Evolutionary conservation across 176 grass and related monocot genomes (phyloP), one percentile per base, ranked within the genome.

Genomic region (Ensete glaucum): DNA sequence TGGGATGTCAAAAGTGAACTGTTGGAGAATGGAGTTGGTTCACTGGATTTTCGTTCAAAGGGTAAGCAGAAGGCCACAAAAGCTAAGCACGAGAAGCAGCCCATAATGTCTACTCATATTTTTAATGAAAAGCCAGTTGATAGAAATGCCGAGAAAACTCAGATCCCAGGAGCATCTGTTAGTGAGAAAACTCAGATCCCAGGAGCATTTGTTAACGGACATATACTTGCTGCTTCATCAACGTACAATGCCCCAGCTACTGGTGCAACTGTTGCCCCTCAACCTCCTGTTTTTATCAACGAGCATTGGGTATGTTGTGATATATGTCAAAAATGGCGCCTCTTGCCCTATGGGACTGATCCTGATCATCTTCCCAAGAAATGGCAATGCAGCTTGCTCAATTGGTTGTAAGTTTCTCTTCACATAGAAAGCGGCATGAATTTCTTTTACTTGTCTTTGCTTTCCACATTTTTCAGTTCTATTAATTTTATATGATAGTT

Each of bases 251-350:
- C 69, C 73, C 74, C 85, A 71, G 73, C 82, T 78, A 62, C 78
- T 73, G 84, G 81, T 52, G 67, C 81, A 85, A 77, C 79, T 76
- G 62, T 86, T 67, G 64, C 69, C 48, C 80, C 72, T 75, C 56
- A 79, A 77, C 74, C 77, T 7, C 82, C 90, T 22, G 77, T 86
- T 11, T 79, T 93, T 77, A 98, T 98, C 82, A 52, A 99, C 48
- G 95, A 99, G 77, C 71, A 91, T 82, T 99, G 95, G 95, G 95
- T 99, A 74, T 70, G 60, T 79, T 99, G 95, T 89, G 95, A 99
- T 73, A 99, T 85, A 82, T 99, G 95, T 63, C 76, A 87, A 65
- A 91, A 81, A 85, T 99, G 95, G 95, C 90, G 95, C 87, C 88
- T 99, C 25, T 81, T 99, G 69, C 95, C 95, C 52, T 94, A 89